Conservation (phyloP, 441 rosid genomes). For the Theobroma grandiflorum region DNA sequence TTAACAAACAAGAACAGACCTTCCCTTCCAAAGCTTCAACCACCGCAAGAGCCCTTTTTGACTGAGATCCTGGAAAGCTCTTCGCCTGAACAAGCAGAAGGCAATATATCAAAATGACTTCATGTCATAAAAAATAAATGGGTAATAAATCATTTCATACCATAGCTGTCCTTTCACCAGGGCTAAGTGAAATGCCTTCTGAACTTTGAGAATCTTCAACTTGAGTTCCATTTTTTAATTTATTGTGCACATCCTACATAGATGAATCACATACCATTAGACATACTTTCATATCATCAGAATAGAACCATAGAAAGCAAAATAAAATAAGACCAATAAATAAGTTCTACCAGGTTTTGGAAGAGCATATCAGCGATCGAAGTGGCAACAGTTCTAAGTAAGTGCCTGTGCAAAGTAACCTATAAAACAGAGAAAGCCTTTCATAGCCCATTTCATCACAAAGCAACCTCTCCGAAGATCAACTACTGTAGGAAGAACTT, state of each 20-base stretch:
- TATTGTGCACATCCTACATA: conserved; percentile 74
- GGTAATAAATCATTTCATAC: conserved; percentile 52
- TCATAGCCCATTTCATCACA: conserved; percentile 33
- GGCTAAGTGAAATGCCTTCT: conserved; percentile 55
- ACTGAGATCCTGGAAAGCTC: conserved; percentile 70
- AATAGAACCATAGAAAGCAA: conserved; percentile 27
- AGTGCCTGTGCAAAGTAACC: conserved; percentile 91
- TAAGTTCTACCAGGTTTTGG: conserved; percentile 68
- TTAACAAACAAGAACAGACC: conserved; percentile 52
- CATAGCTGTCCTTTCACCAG: conserved; percentile 71
- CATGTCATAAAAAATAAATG: conserved; percentile 7
- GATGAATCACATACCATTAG: conserved; percentile 33
- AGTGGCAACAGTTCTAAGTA: conserved; percentile 85
- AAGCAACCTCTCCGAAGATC: conserved; percentile 26
- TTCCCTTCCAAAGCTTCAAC: conserved; percentile 92
- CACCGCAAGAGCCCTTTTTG: conserved; percentile 76
- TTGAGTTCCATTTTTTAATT: conserved; percentile 82
- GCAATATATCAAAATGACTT: conserved; percentile 18
- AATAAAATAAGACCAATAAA: conserved; percentile 28
- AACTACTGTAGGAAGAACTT: conserved; percentile 46
- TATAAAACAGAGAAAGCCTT: conserved; percentile 42
- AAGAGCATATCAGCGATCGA: conserved; percentile 73
- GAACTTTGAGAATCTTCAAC: conserved; percentile 67
- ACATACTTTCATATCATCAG: conserved; percentile 23
- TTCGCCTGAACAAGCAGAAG: conserved; percentile 65